phyloP scores from a whole-genome alignment of 177 flowering plant genomes.

The Telopea speciosissima region DNA sequence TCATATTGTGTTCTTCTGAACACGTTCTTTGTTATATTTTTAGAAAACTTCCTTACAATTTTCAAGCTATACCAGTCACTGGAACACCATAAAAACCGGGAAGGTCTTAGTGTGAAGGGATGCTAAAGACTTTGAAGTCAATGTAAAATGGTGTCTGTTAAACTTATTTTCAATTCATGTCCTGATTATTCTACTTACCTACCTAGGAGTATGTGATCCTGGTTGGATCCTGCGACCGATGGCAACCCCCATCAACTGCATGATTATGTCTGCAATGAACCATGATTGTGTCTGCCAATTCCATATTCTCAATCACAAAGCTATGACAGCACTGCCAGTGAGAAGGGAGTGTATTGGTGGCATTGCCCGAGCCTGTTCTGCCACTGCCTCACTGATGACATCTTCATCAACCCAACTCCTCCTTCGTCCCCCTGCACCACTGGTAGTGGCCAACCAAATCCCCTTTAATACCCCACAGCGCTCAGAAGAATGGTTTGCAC shows the following conservation, averaged over 20 bases:
- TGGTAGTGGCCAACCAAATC: slow-evolving; percentile 23
- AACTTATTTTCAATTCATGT: neutral
- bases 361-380: slow-evolving; percentile 23
- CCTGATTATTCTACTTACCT: slow-evolving; percentile 7
- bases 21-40: neutral
- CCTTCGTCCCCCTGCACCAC: slow-evolving; percentile 26
- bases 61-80: no score
- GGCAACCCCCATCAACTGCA: neutral
- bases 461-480: slow-evolving; percentile 61
- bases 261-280: slow-evolving; percentile 32
- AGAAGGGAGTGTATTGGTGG: slow-evolving; percentile 15
- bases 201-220: slow-evolving; percentile 18
- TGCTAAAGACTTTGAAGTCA: neutral
- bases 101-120: neutral
- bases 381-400: slow-evolving; percentile 15
- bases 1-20: neutral
- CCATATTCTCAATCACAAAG: slow-evolving; percentile 19
- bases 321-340: slow-evolving; percentile 7
- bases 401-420: slow-evolving; percentile 20
- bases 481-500: slow-evolving; percentile 94
- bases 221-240: slow-evolving; percentile 20
- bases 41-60: no score
- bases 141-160: neutral
- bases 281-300: slow-evolving; percentile 31
- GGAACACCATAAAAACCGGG: neutral